Base-by-base conservation (phyloP, 768 basidiomycete genomes). In the Guyanaporus albipodus region DNA sequence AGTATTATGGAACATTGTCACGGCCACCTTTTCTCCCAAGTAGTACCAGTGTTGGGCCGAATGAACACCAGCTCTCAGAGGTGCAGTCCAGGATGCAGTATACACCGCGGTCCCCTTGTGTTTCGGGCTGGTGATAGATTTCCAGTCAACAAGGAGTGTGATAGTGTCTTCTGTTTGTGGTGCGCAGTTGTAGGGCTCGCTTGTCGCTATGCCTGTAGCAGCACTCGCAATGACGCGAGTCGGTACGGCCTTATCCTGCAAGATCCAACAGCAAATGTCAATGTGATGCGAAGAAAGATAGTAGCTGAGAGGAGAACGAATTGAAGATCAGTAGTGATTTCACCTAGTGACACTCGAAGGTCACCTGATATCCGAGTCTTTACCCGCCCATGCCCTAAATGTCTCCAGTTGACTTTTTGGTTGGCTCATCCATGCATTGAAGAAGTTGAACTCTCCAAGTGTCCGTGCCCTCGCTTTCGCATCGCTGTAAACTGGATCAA, bases 371-470 rank as follows among this genome's bases (percentile, higher is more conserved):
- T 95, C 92, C 27, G 88, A 90, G 64, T 93, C 90, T 68, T 85
- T 91, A 29, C 92, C 93, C 21, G 92, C 93, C 93, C 93, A 96
- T 7, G 88, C 87, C 46, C 83, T 82, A 80, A 95, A 96, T 0
- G 93, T 95, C 67, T 92, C 89, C 22, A 96, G 77, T 67, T 96
- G 93, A 58, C 80, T 84, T 70, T 96, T 96, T 34, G 93, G 93
- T 66, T 95, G 93, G 60, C 88, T 91, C 93, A 96, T 96, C 91
- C 93, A 95, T 29, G 91, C 89, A 56, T 74, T 89, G 80, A 92
- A 95, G 69, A 91, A 95, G 70, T 93, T 95, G 72, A 93, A 91
- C 67, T 94, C 90, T 27, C 92, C 91, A 21, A 94, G 74, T 7
- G 77, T 68, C 22, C 75, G 77, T 23, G 86, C 86, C 42, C 85